Percentiles rank a stretch among this genome's conserved stretches.
These are phyloP conservation scores for Crithidia acanthocephali DNA, from an alignment of 208 protist genomes.

Conservation along the genomic window DNA sequence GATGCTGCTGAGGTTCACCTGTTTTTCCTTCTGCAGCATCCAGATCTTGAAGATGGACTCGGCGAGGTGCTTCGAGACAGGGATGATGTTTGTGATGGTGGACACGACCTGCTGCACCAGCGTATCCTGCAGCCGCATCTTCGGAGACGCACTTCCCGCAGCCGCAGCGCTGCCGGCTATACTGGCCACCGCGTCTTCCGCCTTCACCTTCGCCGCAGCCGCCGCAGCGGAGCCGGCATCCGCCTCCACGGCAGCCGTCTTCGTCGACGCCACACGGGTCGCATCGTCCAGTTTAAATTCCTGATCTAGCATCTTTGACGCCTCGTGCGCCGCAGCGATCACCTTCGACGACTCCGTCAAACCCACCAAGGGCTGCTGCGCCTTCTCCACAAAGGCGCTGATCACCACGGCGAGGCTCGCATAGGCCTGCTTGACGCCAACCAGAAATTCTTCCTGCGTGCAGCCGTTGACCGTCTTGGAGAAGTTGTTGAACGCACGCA, in stretches of 20 bases:
- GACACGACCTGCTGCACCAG: slow-evolving; percentile 29
- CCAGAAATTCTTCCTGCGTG: slow-evolving; percentile 60
- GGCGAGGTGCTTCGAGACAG: slow-evolving; percentile 58
- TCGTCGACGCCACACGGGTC: not conserved
- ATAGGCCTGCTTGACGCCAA: slow-evolving; percentile 77
- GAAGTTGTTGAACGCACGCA: slow-evolving; percentile 63
- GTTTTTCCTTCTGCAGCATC: slow-evolving; percentile 52
- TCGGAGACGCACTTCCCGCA: not conserved
- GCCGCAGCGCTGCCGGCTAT: not conserved
- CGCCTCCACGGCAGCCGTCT: not conserved
- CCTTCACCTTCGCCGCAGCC: not conserved
- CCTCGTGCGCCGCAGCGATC: slow-evolving; percentile 33
- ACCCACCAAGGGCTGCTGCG: slow-evolving; percentile 20
- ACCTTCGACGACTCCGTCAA: slow-evolving; percentile 29
- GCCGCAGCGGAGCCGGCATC: not conserved
- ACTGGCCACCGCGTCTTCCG: not conserved
- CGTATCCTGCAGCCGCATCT: slow-evolving; percentile 31
- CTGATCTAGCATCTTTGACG: slow-evolving; percentile 31
- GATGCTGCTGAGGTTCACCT: slow-evolving; percentile 65
- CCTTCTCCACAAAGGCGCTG: slow-evolving; percentile 32
- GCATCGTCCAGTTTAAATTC: slow-evolving; percentile 19
- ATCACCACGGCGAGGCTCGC: slow-evolving; percentile 54
- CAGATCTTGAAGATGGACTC: slow-evolving; percentile 72
- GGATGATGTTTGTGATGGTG: slow-evolving; percentile 45
- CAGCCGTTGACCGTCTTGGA: slow-evolving; percentile 47